A percentile compares a stretch with the other conserved stretches of the same genome.
Evolutionary conservation across 176 grass and related monocot species (phyloP).

Genomic region (Hsuehochloa calcarea): DNA sequence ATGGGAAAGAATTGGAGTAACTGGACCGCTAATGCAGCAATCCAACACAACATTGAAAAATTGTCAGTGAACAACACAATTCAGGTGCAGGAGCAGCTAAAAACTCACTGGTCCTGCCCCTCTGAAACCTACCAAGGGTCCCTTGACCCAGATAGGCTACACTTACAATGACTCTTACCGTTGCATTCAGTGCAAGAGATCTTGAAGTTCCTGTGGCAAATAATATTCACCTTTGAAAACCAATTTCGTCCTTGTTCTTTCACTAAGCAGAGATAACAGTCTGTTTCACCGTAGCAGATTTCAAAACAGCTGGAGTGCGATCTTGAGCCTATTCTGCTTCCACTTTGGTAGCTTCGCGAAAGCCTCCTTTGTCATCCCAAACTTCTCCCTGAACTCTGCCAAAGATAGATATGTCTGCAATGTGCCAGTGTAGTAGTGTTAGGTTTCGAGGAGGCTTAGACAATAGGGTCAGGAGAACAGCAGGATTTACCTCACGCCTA

Average conservation of each 20-base stretch:
- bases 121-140: conserved; percentile 27
- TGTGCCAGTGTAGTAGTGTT: conserved; percentile 13
- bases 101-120: conserved; percentile 77
- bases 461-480: neutral
- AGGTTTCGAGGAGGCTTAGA: neutral
- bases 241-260: conserved; percentile 29
- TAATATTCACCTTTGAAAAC: conserved; percentile 22
- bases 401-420: conserved; percentile 79
- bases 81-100: conserved; percentile 78
- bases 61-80: conserved; percentile 28
- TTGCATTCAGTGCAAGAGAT: conserved; percentile 9
- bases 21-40: conserved; percentile 37
- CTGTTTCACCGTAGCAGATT: neutral
- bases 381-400: conserved; percentile 75
- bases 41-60: conserved; percentile 34
- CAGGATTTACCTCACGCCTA: conserved; percentile 74
- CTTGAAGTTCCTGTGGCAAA: neutral
- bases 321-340: conserved; percentile 98
- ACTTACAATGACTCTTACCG: conserved; percentile 14
- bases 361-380: conserved; percentile 89
- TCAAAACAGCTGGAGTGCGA: conserved; percentile 89
- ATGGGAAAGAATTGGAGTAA: conserved; percentile 51
- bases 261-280: neutral
- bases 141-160: conserved; percentile 42
- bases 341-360: conserved; percentile 92